Percentiles rank a stretch among this genome's conserved stretches.
Conservation (phyloP, 1,284 basidiomycete genomes). For the Ganoderma multipileum region DNA sequence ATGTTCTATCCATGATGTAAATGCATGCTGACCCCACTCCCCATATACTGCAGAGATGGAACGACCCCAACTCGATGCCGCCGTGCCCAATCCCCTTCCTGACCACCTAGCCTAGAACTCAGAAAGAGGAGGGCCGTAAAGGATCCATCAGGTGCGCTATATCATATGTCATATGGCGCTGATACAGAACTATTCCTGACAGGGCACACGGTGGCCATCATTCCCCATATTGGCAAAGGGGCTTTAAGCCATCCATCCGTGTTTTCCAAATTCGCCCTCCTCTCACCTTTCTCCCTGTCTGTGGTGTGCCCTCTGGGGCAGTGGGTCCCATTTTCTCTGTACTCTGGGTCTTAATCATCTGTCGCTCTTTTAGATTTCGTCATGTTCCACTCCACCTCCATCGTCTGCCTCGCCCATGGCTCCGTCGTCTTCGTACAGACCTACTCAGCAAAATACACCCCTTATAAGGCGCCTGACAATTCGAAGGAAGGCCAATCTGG, state of each 20-base stretch:
- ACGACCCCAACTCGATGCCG: too few relatives aligned
- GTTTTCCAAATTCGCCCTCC: not conserved
- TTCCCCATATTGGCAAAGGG: slow-evolving; percentile 7
- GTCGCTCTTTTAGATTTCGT: slow-evolving; percentile 1
- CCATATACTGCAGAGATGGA: too few relatives aligned
- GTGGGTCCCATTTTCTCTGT: slow-evolving; percentile 3
- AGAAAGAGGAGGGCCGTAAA: too few relatives aligned
- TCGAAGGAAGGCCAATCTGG: slow-evolving; percentile 68
- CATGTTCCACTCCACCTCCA: slow-evolving; percentile 29
- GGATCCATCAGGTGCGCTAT: slow-evolving; percentile 1
- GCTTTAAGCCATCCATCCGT: slow-evolving; percentile 10
- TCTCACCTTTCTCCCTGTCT: slow-evolving; percentile 2
- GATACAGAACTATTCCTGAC: not conserved
- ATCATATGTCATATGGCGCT: not conserved
- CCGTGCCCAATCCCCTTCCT: too few relatives aligned
- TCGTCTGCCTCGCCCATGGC: slow-evolving; percentile 28
- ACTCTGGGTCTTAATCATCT: not conserved
- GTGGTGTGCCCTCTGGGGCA: not conserved
- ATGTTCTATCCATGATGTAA: too few relatives aligned
- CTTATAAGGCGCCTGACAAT: slow-evolving; percentile 53
- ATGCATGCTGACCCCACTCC: too few relatives aligned
- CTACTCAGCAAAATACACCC: slow-evolving; percentile 47
- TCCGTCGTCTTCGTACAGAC: slow-evolving; percentile 40
- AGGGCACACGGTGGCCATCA: slow-evolving; percentile 18
- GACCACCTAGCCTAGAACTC: too few relatives aligned